Percentiles rank a stretch among this genome's conserved stretches.
These are phyloP conservation scores for Grifola frondosa DNA, from an alignment of 1,284 basidiomycete genomes.

Conservation along the genomic window DNA sequence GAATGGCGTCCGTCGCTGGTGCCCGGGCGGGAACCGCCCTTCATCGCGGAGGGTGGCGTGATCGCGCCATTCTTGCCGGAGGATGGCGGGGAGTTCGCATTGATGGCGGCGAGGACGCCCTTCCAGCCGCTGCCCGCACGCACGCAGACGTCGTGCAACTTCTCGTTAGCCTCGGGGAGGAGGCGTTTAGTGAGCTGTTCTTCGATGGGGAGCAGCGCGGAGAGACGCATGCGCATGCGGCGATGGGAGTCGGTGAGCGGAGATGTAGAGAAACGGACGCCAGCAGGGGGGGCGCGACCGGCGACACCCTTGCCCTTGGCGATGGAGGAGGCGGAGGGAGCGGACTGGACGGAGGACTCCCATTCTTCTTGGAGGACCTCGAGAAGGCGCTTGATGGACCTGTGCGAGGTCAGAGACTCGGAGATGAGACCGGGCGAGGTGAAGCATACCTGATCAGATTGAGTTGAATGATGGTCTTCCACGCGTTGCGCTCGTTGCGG, in stretches of 20 bases:
- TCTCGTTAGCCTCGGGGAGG: constrained; percentile 32
- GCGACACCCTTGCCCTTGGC: constrained; percentile 24
- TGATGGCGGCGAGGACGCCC: constrained; percentile 26
- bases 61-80: constrained; percentile 2
- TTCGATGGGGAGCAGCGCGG: constrained; percentile 62
- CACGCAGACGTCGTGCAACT: constrained; percentile 47
- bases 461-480: constrained; percentile 66
- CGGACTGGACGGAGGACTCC: constrained; percentile 32
- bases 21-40: constrained; percentile 16
- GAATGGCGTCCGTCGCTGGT: constrained; percentile 16
- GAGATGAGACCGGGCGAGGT: not conserved
- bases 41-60: constrained; percentile 17
- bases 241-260: constrained; percentile 39
- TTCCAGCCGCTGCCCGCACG: constrained; percentile 63
- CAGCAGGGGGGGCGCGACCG: constrained; percentile 16
- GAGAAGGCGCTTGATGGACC: constrained; percentile 54
- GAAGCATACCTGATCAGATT: constrained; percentile 58
- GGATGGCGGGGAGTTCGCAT: constrained; percentile 14
- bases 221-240: constrained; percentile 50
- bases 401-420: constrained; percentile 20
- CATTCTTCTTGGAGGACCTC: constrained; percentile 50
- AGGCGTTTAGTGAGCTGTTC: constrained; percentile 46
- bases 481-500: constrained; percentile 52
- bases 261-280: constrained; percentile 23
- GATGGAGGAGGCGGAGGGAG: constrained; percentile 16